Evolutionary conservation across 257 asterid genomes (phyloP), one percentile per base, ranked within the genome.

Genomic region (Echium plantagineum): DNA sequence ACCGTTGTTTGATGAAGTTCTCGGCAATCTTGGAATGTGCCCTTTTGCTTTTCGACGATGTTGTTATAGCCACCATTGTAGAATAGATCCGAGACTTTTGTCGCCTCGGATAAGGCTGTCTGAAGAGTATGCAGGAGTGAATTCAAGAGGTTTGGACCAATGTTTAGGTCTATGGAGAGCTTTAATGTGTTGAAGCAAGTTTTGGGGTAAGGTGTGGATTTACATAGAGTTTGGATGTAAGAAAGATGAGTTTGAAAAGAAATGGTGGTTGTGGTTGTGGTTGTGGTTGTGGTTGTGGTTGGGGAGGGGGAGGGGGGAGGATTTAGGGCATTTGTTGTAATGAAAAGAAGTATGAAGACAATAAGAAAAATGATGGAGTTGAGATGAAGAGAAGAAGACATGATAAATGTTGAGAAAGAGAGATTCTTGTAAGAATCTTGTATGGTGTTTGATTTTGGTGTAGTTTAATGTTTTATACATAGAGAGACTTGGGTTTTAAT

Each of bases 1-100:
- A 82, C 31, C 7, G 98, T 93, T 65, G 75, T 84, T 15, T 74
- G 79, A 69, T 89, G 97, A 6, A 93, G 80, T 7, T 93, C 94
- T 1, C 22, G 52, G 75, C 98, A 89, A 52, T 93, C 97, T 30
- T 74, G 82, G 2, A 91, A 13, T 5, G 95, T 76, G 4, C 97
- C 95, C 28, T 69, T 69, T 71, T 86, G 94, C 47, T 63, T 84
- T 59, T 89, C 97, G 49, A 79, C 58, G 47, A 88, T 74, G 52
- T 66, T 75, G 9, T 71, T 22, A 20, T 17, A 35, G 15, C 51
- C 72, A 17, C 66, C 79, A 18, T 28, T 55, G 68, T 81, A 70
- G 72, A 88, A 60, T 52, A 84, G 72, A 21, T 47, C 30, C 0
- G 94, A 70, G 74, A 93, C 81, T 24, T 78, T 70, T 0, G 17